A percentile compares a stretch with the other conserved stretches of the same genome.
Evolutionary conservation across 208 protist genomes (phyloP).

Genomic region (Crithidia thermophila): DNA sequence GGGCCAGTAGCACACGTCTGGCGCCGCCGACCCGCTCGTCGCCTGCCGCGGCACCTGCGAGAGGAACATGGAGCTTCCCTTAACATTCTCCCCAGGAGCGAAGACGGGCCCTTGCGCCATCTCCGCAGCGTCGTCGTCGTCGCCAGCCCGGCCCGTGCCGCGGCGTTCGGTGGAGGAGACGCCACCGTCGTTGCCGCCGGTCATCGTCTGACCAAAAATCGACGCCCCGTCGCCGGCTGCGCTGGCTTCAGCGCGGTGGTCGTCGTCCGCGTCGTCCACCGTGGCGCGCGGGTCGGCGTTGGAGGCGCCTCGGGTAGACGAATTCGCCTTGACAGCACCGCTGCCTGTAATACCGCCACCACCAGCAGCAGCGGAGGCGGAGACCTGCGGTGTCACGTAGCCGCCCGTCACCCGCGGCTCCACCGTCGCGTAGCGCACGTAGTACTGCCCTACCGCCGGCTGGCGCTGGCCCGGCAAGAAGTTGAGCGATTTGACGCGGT

Average conservation of each 20-base stretch:
- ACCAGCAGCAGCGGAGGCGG: background rate
- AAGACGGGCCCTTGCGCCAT: background rate
- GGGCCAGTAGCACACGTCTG: conserved; percentile 74
- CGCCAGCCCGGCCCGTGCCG: conserved; percentile 4
- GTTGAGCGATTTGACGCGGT: conserved; percentile 22
- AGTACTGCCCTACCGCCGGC: conserved; percentile 74
- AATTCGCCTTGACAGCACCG: too few relatives aligned
- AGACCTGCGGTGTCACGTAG: conserved; percentile 48
- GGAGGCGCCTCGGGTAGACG: too few relatives aligned
- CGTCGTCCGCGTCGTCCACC: too few relatives aligned
- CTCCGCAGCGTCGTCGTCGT: background rate
- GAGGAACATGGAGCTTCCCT: conserved; percentile 75
- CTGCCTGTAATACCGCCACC: too few relatives aligned
- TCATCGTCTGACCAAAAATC: background rate
- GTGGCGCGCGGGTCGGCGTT: too few relatives aligned
- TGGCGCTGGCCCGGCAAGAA: conserved; percentile 52
- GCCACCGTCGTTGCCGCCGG: conserved; percentile 16
- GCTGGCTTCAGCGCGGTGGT: background rate
- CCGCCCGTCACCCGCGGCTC: conserved; percentile 71
- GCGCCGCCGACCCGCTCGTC: conserved; percentile 42
- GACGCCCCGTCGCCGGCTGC: background rate
- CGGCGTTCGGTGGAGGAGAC: background rate
- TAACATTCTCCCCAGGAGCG: conserved; percentile 39
- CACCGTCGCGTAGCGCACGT: conserved; percentile 55
- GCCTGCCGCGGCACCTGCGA: conserved; percentile 48